These are phyloP conservation scores for Ascochyta lentis DNA, from an alignment of 2,329 filamentous ascomycete species.

Conservation along the genomic window DNA sequence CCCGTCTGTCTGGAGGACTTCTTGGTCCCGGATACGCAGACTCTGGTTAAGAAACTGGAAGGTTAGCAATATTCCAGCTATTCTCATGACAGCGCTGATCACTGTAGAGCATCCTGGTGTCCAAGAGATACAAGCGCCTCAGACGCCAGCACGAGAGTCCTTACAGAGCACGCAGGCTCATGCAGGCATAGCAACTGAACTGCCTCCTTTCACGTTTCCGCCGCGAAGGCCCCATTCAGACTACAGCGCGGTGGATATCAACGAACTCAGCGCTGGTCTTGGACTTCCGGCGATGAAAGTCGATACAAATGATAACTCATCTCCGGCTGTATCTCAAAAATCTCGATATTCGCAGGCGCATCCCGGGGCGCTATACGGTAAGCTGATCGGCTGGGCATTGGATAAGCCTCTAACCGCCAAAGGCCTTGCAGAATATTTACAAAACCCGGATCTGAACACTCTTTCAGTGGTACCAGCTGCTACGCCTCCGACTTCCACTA, in stretches of 20 bases:
- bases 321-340: constrained; percentile 2
- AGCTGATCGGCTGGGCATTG: constrained; percentile 31
- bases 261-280: constrained; percentile 25
- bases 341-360: constrained; percentile 4
- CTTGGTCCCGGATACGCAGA: neutral
- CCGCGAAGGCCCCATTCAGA: neutral
- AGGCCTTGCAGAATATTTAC: constrained; percentile 24
- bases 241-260: constrained; percentile 17
- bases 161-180: neutral
- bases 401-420: constrained; percentile 31
- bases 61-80: neutral
- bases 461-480: neutral
- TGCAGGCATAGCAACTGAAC: neutral
- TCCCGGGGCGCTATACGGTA: constrained; percentile 20
- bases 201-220: neutral
- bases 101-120: neutral
- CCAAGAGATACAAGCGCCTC: neutral
- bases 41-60: constrained; percentile 3
- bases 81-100: neutral
- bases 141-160: neutral
- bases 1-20: constrained; percentile 1
- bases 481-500: neutral
- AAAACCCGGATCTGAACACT: neutral
- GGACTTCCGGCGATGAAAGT: constrained; percentile 18
- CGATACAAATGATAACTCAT: neutral